Evolutionary conservation across 2,329 filamentous ascomycete species (phyloP), one percentile per base, ranked within the genome.

Genomic region (Fusarium temperatum): DNA sequence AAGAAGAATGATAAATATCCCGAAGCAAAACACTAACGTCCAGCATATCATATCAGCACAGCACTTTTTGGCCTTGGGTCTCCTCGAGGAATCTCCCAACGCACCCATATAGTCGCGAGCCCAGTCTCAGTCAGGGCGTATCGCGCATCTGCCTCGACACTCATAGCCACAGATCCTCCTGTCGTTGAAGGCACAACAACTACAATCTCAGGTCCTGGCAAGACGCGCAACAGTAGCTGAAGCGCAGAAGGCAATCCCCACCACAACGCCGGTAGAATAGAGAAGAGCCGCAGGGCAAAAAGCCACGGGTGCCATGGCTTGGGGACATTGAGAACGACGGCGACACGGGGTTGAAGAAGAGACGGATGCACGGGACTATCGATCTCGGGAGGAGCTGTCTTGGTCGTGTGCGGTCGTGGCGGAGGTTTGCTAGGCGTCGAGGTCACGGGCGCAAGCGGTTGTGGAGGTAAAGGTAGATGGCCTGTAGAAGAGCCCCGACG

Each of bases 1-100:
- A 95, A 95, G 84, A 94, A 93, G 82, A 94, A 95, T 57, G 92
- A 93, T 68, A 95, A 87, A 81, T 94, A 94, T 61, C 91, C 93
- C 26, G 92, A 93, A 66, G 92, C 91, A 78, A 89, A 90, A 84
- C 92, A 94, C 93, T 94, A 78, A 12, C 20, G 35, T 44, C 51
- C 54, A 68, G 24, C 28, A 57, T 44, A 63, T 67, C 24, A 60
- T 39, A 66, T 67, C 47, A 76, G 63, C 59, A 61, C 41, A 61
- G 32, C 24, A 51, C 62, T 35, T 63, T 53, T 13, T 38, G 20
- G 8, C 22, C 18, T 24, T 24, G n/a, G 22, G 24, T 57, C 48
- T 48, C 35, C 18, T 36, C 13, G 22, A 48, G 44, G 20, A 38
- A 50, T 63, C 26, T 63, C 64, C 24, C 44, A 44, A 85, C 89